phyloP scores from a whole-genome alignment of 495 filamentous ascomycete genomes.

The Sporormia fimetaria region DNA sequence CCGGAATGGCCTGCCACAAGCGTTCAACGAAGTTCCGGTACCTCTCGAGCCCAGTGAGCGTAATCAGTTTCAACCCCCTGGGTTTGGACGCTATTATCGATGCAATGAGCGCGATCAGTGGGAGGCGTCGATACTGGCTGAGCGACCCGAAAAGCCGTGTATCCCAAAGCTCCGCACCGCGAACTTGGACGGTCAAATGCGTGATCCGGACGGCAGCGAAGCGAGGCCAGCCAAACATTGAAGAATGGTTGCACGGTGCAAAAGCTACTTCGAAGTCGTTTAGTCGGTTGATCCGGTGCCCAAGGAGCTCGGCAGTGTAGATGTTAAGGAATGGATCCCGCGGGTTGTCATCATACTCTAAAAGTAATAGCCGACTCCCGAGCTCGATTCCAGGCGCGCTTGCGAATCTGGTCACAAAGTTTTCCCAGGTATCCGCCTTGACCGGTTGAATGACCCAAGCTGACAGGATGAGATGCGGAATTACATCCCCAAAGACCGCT shows the following conservation, averaged over 20 bases:
- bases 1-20: background rate
- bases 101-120: slow-evolving; percentile 2
- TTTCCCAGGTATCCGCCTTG: too few species aligned
- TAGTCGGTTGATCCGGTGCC: too few species aligned
- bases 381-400: too few species aligned
- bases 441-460: too few species aligned
- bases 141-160: background rate
- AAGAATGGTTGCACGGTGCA: background rate
- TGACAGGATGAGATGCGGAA: too few species aligned
- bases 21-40: background rate
- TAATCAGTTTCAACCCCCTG: background rate
- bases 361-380: too few species aligned
- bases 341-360: too few species aligned
- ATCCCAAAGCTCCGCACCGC: background rate
- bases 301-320: too few species aligned
- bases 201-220: background rate
- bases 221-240: slow-evolving; percentile 1
- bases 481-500: too few species aligned
- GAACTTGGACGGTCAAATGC: background rate
- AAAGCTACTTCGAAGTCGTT: too few species aligned
- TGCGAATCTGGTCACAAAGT: too few species aligned
- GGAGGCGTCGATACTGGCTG: background rate
- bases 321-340: too few species aligned
- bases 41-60: background rate
- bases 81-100: slow-evolving; percentile 3